Conservation (phyloP, 345 rosid species). For the Microcos paniculata region DNA sequence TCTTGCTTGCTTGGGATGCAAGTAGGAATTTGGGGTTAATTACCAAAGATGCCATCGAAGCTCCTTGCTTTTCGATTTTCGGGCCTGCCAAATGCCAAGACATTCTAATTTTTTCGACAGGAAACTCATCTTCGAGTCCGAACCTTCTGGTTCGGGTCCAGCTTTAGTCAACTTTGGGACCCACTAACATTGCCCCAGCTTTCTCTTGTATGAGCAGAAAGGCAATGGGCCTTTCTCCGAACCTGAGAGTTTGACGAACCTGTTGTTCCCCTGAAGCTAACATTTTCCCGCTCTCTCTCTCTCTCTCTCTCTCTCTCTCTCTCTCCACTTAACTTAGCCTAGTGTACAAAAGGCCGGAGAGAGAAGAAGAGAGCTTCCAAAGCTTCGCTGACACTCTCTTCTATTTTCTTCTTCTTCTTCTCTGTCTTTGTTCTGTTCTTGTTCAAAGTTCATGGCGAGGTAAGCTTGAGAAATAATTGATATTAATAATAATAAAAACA, state of each 20-base stretch:
- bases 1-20: slow-evolving; percentile 53
- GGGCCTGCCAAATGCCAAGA: slow-evolving; percentile 22
- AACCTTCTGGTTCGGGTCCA: slow-evolving; percentile 23
- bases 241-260: slow-evolving; percentile 29
- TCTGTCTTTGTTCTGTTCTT: slow-evolving; percentile 8
- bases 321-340: slow-evolving; percentile 35
- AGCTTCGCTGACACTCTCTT: slow-evolving; percentile 12
- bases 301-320: slow-evolving; percentile 25
- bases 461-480: slow-evolving; percentile 23
- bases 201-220: slow-evolving; percentile 18
- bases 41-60: slow-evolving; percentile 28
- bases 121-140: slow-evolving; percentile 27
- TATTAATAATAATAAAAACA: background rate
- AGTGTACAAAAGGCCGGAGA: slow-evolving; percentile 30
- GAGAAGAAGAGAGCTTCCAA: background rate
- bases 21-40: slow-evolving; percentile 26
- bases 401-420: background rate
- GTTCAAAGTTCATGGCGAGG: slow-evolving; percentile 37
- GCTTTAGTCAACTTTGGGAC: slow-evolving; percentile 42
- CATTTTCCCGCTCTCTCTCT: slow-evolving; percentile 44
- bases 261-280: slow-evolving; percentile 10
- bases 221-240: slow-evolving; percentile 30
- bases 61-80: slow-evolving; percentile 30
- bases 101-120: slow-evolving; percentile 17
- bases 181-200: slow-evolving; percentile 16